phyloP scores from a whole-genome alignment of 2,329 filamentous ascomycete species.

The Teratosphaeria gauchensis region DNA sequence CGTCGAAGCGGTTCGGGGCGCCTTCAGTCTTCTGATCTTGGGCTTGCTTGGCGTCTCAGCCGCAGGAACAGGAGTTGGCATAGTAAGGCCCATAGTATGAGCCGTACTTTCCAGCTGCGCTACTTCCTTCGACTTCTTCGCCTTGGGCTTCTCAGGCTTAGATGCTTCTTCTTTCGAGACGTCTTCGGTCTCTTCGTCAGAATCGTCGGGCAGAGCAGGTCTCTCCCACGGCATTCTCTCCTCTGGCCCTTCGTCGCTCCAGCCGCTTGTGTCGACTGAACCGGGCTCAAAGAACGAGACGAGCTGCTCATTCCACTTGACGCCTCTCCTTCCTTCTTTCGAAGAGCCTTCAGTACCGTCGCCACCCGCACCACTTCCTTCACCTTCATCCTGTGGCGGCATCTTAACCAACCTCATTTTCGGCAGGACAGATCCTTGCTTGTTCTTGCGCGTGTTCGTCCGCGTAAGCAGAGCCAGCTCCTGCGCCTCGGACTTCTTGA shows the following conservation, averaged over 20 bases:
- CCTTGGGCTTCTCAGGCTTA: neutral
- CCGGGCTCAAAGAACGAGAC: conserved; percentile 34
- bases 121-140: neutral
- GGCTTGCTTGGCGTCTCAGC: conserved; percentile 24
- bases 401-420: conserved; percentile 35
- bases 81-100: neutral
- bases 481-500: conserved; percentile 41
- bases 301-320: conserved; percentile 39
- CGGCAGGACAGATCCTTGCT: conserved; percentile 36
- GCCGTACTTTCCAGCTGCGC: neutral
- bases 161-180: neutral
- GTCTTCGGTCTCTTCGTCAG: conserved; percentile 1
- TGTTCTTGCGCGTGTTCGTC: conserved; percentile 43
- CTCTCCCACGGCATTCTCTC: conserved; percentile 7
- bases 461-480: conserved; percentile 36
- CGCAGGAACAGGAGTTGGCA: conserved; percentile 9
- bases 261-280: conserved; percentile 10
- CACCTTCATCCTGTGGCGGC: conserved; percentile 9
- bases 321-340: conserved; percentile 17
- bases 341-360: conserved; percentile 6
- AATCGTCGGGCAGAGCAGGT: conserved; percentile 2
- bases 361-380: conserved; percentile 2
- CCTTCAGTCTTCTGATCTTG: conserved; percentile 16
- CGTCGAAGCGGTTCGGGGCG: conserved; percentile 14
- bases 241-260: conserved; percentile 12